A percentile compares a stretch with the other conserved stretches of the same genome.
Evolutionary conservation across 2,329 filamentous ascomycete species (phyloP).

Genomic region (Ophiostoma tasmaniense): DNA sequence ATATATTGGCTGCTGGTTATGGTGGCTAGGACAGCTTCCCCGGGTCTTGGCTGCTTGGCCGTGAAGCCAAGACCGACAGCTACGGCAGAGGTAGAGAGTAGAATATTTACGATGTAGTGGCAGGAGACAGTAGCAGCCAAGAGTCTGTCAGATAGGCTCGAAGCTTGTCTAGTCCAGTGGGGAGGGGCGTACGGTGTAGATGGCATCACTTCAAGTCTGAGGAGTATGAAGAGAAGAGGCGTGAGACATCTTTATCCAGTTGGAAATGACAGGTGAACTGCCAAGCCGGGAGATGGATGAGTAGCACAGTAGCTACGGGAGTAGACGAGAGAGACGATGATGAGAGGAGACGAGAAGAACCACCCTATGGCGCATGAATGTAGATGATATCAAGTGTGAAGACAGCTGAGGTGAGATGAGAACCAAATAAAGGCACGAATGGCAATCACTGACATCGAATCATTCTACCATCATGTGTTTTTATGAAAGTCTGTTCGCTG

Average conservation of each 20-base stretch:
- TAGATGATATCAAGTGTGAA: background rate
- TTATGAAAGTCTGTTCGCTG: background rate
- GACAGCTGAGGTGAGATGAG: background rate
- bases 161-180: slow-evolving; percentile 2
- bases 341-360: background rate
- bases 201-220: background rate
- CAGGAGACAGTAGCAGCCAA: background rate
- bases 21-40: background rate
- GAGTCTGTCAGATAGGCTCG: background rate
- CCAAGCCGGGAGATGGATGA: background rate
- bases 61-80: background rate
- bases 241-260: background rate
- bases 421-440: background rate
- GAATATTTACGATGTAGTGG: background rate
- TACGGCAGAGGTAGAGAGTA: background rate
- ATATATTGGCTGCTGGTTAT: background rate
- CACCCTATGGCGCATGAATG: background rate
- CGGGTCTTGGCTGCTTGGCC: slow-evolving; percentile 1
- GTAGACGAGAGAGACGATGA: background rate
- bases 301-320: background rate
- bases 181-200: background rate
- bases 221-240: background rate
- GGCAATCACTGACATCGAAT: background rate
- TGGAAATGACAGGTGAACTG: background rate
- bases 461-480: background rate